Conservation (phyloP, 176 grass and related monocot species). For the Themeda triandra region DNA sequence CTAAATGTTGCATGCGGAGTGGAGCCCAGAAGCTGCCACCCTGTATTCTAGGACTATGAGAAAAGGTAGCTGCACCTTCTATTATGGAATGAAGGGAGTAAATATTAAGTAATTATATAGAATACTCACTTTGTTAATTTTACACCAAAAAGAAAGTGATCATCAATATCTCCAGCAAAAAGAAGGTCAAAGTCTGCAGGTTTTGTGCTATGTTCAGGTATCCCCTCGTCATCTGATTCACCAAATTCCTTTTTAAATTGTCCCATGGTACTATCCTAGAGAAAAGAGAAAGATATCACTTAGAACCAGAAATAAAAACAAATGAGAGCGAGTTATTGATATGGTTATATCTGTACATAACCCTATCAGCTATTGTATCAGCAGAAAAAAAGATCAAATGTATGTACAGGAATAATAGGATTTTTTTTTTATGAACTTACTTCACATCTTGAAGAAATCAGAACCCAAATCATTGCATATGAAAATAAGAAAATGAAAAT, state of each 20-base stretch:
- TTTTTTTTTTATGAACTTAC: background rate
- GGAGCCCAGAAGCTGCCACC: no score
- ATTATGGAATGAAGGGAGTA: background rate
- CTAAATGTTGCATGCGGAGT: background rate
- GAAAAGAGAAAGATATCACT: slow-evolving; percentile 20
- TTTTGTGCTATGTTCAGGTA: slow-evolving; percentile 56
- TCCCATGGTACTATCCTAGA: slow-evolving; percentile 60
- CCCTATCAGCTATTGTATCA: background rate
- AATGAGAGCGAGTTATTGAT: background rate
- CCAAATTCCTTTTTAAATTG: slow-evolving; percentile 74
- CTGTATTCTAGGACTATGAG: no score
- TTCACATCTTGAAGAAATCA: background rate
- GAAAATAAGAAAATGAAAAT: background rate
- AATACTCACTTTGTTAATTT: slow-evolving; percentile 85
- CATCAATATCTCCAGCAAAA: slow-evolving; percentile 78
- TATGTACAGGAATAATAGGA: background rate
- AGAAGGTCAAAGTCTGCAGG: slow-evolving; percentile 70
- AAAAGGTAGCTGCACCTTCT: no score
- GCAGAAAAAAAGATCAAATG: background rate
- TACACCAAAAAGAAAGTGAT: slow-evolving; percentile 90
- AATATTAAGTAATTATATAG: slow-evolving; percentile 7
- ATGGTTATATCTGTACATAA: background rate
- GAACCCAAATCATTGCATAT: slow-evolving; percentile 12
- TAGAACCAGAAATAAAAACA: slow-evolving; percentile 26
- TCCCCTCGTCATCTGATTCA: slow-evolving; percentile 61